Percentiles rank a stretch among this genome's conserved stretches.
Evolutionary conservation across 345 rosid genomes (phyloP).

Genomic region (Pugionium cornutum): DNA sequence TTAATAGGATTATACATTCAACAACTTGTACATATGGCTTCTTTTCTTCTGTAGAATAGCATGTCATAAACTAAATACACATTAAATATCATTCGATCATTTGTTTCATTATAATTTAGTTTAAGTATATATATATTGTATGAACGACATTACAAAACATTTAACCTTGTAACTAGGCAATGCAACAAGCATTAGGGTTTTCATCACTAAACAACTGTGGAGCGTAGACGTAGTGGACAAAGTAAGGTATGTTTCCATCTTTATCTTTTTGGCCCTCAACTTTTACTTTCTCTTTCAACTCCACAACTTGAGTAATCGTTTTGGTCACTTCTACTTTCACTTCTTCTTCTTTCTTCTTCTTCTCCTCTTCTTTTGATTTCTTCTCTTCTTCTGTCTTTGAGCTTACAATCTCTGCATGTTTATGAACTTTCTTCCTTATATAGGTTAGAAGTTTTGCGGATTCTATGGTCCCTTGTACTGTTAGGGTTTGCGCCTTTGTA

Average conservation of each 20-base stretch:
- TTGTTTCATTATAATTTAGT: too few relatives aligned
- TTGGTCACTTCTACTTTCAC: slow-evolving; percentile 37
- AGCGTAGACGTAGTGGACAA: slow-evolving; percentile 74
- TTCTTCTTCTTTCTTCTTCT: slow-evolving; percentile 30
- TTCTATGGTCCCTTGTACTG: slow-evolving; percentile 69
- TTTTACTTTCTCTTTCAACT: slow-evolving; percentile 45
- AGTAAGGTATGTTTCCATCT: slow-evolving; percentile 59
- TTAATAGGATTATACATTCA: too few relatives aligned
- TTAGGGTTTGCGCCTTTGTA: slow-evolving; percentile 62
- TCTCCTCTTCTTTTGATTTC: slow-evolving; percentile 29
- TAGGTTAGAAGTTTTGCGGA: slow-evolving; percentile 52
- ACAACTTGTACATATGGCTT: too few relatives aligned
- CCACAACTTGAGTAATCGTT: slow-evolving; percentile 34
- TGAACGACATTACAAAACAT: neutral
- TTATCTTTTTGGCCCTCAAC: slow-evolving; percentile 49
- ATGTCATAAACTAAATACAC: too few relatives aligned
- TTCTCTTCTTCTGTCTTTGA: slow-evolving; percentile 45
- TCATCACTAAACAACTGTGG: slow-evolving; percentile 89
- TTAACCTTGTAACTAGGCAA: slow-evolving; percentile 37
- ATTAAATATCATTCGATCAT: too few relatives aligned
- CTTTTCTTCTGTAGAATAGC: too few relatives aligned
- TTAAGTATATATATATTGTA: neutral
- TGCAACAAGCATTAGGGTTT: slow-evolving; percentile 78
- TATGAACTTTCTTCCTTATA: slow-evolving; percentile 58
- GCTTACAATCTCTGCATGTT: slow-evolving; percentile 63